Base-by-base conservation (phyloP, 768 basidiomycete species). In the Suillus occidentalis region DNA sequence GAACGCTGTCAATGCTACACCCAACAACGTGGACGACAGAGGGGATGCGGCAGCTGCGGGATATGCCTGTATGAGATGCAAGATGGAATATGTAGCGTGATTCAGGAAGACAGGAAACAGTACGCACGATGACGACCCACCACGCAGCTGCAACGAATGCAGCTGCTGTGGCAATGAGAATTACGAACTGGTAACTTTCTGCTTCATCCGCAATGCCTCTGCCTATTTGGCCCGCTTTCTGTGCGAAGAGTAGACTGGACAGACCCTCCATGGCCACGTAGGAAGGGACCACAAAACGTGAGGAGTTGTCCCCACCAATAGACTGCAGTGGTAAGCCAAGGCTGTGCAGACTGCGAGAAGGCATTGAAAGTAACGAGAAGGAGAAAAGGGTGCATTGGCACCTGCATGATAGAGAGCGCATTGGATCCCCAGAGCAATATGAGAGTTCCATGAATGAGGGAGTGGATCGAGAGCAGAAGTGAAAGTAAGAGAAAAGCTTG, bases 361-460 rank as follows among this genome's bases (percentile, higher is more conserved):
- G 88, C 83, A 73, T 95, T 95, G 84, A 95, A 95, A 74, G 87
- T 91, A 64, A 94, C 85, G 58, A 95, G 88, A 50, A 95, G 87
- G 40, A 95, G 83, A 77, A 94, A 92, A 0, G 92, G 88, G 74
- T 94, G 92, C 81, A 93, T 88, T 10, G 93, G 93, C 39, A 94
- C 85, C 78, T 95, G 93, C 63, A 94, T 81, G 65, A 95, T 82
- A 16, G 91, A 87, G 60, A 94, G 82, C 16, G 86, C 84, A 55
- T 86, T 80, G 14, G 90, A 91, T 63, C 87, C 86, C 86, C 87
- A 91, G 64, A 92, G 69, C 49, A 91, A 82, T 65, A 86, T 80
- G 71, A 94, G 81, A 2, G 91, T 91, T 63, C 92, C 91, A 81
- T 95, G 93, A 56, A 94, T 86, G 75, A 94, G 82, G 1, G 91